phyloP scores from a whole-genome alignment of 192 early-diverging fungal genomes.

The Lobosporangium transversale region DNA sequence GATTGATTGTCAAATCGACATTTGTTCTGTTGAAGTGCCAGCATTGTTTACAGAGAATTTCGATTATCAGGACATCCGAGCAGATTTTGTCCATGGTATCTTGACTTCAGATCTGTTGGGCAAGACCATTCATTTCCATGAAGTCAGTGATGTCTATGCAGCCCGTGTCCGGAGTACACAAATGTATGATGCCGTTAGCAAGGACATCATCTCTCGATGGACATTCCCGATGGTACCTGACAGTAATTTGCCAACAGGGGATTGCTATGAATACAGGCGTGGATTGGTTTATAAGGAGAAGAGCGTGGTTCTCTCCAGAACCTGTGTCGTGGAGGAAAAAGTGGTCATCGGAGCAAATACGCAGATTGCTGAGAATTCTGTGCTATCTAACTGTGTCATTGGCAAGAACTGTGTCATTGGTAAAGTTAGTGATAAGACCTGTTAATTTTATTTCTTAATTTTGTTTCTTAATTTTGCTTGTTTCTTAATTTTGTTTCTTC shows the following conservation, averaged over 20 bases:
- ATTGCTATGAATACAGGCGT: conserved; percentile 76
- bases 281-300: conserved; percentile 89
- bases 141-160: conserved; percentile 74
- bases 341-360: conserved; percentile 85
- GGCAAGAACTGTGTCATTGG: conserved; percentile 83
- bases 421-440: too few species aligned
- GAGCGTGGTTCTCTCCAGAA: conserved; percentile 77
- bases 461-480: too few species aligned
- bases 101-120: conserved; percentile 86
- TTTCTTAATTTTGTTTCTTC: not conserved
- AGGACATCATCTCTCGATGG: conserved; percentile 91
- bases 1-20: conserved; percentile 92
- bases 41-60: conserved; percentile 97
- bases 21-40: conserved; percentile 92
- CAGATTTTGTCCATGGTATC: conserved; percentile 92
- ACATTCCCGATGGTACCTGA: conserved; percentile 96
- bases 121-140: conserved; percentile 88
- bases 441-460: too few species aligned
- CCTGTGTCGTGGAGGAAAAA: conserved; percentile 74
- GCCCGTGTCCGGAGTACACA: conserved; percentile 73
- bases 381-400: conserved; percentile 82
- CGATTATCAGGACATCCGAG: conserved; percentile 92
- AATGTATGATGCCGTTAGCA: conserved; percentile 81
- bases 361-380: conserved; percentile 76
- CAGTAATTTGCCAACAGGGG: conserved; percentile 75